These are phyloP conservation scores for Arthrobotrys conoides DNA, from an alignment of 2,329 filamentous ascomycete genomes.

Conservation along the genomic window DNA sequence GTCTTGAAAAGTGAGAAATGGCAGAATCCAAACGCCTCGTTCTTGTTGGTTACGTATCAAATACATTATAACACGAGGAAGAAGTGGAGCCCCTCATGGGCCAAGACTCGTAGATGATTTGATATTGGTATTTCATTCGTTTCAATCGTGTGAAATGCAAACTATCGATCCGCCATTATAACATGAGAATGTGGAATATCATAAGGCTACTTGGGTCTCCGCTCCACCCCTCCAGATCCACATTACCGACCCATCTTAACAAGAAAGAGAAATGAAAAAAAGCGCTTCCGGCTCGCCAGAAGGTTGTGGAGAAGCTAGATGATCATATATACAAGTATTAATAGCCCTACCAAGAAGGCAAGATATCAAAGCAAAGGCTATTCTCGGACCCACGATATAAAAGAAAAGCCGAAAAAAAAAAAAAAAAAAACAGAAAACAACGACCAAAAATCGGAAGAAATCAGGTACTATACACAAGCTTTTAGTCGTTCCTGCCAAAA, in stretches of 20 bases:
- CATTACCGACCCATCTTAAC: conserved; percentile 25
- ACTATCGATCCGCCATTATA: conserved; percentile 32
- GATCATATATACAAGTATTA: conserved; percentile 57
- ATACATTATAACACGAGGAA: conserved; percentile 4
- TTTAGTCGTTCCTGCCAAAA: conserved; percentile 52
- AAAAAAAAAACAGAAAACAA: no score
- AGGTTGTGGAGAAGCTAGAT: conserved; percentile 27
- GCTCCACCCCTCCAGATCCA: conserved; percentile 24
- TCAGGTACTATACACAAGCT: conserved; percentile 50
- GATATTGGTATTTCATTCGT: conserved; percentile 29
- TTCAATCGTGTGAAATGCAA: conserved; percentile 25
- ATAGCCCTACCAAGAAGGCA: conserved; percentile 40
- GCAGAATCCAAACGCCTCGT: conserved; percentile 2
- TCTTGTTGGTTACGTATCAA: conserved; percentile 13
- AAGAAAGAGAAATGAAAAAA: neutral
- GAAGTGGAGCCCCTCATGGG: conserved; percentile 38
- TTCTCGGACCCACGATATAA: conserved; percentile 10
- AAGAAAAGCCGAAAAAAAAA: conserved; percentile 13
- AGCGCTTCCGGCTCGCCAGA: conserved; percentile 33
- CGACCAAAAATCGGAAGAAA: conserved; percentile 11
- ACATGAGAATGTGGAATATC: conserved; percentile 21
- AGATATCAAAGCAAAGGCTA: conserved; percentile 1
- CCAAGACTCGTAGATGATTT: conserved; percentile 50
- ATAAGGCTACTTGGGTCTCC: conserved; percentile 26
- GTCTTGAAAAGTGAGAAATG: conserved; percentile 5